Base-by-base conservation (phyloP, 1,139 yeast species). In the Arxiozyma heterogenica region DNA sequence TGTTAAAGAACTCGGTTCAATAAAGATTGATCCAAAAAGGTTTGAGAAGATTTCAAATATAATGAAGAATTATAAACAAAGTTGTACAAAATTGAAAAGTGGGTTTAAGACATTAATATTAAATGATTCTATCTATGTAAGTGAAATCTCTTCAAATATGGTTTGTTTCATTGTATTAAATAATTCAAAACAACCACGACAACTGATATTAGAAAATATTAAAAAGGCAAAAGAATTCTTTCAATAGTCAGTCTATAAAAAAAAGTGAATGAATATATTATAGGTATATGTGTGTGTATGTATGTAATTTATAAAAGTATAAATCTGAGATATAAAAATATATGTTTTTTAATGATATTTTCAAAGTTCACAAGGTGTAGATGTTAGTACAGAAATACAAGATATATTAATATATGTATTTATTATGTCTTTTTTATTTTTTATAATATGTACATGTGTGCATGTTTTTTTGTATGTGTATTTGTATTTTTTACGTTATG, bases 1-100 rank as follows among this genome's bases (percentile, higher is more conserved):
- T 27, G 11, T 48, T 51, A 8, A 49, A 34, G 17, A 53, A 53
- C 39, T 47, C 25, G 57, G 60, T 23, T 60, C 59, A 41, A 20
- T 38, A 4, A 41, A 58, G 15, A 57, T 73, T 57, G 98, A 90
- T 66, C 96, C 98, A 4, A 90, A 91, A 64, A 75, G 98, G 61
- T 93, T 91, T 66, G 98, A 93, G 67, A 91, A 91, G 69, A 90
- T 93, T 39, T 86, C 95, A 43, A 91, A 90, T 68, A 90, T 91
- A 55, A 89, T 93, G 75, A 93, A 93, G 65, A 90, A 96, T 17
- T 93, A 88, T 71, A 91, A 93, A 65, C 97, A 93, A 71, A 86
- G 95, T 58, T 90, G 95, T 53, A 83, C 90, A 51, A 90, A 90
- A 69, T 77, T 93, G 66, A 80, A 96, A 65, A 67, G 71, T 51